A percentile compares a stretch with the other conserved stretches of the same genome.
Conservation (phyloP, 306 rosid species). For the Sesbania bispinosa region DNA sequence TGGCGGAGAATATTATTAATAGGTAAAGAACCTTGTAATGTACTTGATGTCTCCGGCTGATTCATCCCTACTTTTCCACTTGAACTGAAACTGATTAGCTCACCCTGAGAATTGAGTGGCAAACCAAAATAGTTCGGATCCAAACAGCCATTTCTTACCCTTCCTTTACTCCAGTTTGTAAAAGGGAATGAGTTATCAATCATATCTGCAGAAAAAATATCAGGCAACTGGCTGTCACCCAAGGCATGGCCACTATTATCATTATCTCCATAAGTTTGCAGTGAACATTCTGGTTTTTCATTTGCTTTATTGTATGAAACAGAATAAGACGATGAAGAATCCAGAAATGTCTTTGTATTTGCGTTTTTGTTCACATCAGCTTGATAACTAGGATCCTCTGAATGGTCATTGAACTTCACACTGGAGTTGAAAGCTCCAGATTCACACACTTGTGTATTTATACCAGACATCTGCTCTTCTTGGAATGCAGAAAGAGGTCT, state of each 20-base stretch:
- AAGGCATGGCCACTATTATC: constrained; percentile 28
- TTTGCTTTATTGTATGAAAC: constrained; percentile 42
- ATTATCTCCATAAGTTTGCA: constrained; percentile 39
- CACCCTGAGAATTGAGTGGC: constrained; percentile 97
- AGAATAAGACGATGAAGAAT: constrained; percentile 49
- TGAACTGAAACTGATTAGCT: constrained; percentile 71
- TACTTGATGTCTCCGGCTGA: constrained; percentile 46
- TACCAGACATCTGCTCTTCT: constrained; percentile 36
- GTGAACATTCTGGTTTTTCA: constrained; percentile 38
- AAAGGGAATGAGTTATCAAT: constrained; percentile 37
- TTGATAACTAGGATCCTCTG: constrained; percentile 39
- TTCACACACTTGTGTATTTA: constrained; percentile 37
- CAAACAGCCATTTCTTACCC: constrained; percentile 35
- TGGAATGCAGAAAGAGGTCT: constrained; percentile 37
- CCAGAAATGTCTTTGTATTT: constrained; percentile 37
- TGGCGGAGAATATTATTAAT: constrained; percentile 27
- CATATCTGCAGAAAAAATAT: constrained; percentile 38
- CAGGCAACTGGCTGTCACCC: constrained; percentile 35
- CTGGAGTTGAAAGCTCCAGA: constrained; percentile 45
- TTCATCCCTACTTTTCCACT: constrained; percentile 36
- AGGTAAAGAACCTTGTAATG: constrained; percentile 41
- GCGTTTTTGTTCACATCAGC: constrained; percentile 40
- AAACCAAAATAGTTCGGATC: constrained; percentile 58
- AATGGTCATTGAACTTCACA: constrained; percentile 46
- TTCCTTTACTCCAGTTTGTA: constrained; percentile 49